Evolutionary conservation across 495 filamentous ascomycete genomes (phyloP).

Genomic region (Penicillium cinerascens): DNA sequence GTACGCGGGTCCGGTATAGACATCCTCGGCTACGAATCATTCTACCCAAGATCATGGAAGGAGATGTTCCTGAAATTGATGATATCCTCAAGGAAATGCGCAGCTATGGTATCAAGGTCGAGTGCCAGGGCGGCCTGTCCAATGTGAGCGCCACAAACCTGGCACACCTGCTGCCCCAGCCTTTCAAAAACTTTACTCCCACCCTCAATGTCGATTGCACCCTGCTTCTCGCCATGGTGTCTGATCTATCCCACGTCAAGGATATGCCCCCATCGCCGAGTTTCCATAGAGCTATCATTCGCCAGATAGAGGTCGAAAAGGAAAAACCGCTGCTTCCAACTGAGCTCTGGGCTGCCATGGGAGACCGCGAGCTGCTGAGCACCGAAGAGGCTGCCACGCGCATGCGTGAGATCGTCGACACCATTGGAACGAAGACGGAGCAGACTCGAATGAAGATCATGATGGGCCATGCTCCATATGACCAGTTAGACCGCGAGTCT

Average conservation of each 20-base stretch:
- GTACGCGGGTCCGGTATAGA: constrained; percentile 53
- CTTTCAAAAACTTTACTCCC: constrained; percentile 51
- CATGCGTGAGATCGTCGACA: constrained; percentile 65
- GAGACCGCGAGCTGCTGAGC: constrained; percentile 51
- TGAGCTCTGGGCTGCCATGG: constrained; percentile 62
- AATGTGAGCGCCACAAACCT: constrained; percentile 32
- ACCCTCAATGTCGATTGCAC: constrained; percentile 73
- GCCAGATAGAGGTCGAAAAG: constrained; percentile 64
- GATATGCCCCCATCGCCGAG: constrained; percentile 31
- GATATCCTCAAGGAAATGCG: constrained; percentile 54
- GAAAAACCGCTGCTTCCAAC: constrained; percentile 56
- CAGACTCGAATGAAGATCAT: constrained; percentile 53
- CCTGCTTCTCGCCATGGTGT: constrained; percentile 64
- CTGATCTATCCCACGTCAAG: constrained; percentile 63
- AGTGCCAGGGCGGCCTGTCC: constrained; percentile 34
- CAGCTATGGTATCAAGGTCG: constrained; percentile 52
- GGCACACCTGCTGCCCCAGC: constrained; percentile 49
- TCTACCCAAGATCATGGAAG: constrained; percentile 53
- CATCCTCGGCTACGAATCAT: constrained; percentile 60
- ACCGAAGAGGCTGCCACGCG: constrained; percentile 58
- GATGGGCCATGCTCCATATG: constrained; percentile 34
- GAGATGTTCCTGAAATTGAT: constrained; percentile 51
- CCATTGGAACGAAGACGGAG: constrained; percentile 63
- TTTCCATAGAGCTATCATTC: constrained; percentile 54
- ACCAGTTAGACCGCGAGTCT: constrained; percentile 20